Conservation (phyloP, 495 filamentous ascomycete genomes). For the Neurospora sp. region DNA sequence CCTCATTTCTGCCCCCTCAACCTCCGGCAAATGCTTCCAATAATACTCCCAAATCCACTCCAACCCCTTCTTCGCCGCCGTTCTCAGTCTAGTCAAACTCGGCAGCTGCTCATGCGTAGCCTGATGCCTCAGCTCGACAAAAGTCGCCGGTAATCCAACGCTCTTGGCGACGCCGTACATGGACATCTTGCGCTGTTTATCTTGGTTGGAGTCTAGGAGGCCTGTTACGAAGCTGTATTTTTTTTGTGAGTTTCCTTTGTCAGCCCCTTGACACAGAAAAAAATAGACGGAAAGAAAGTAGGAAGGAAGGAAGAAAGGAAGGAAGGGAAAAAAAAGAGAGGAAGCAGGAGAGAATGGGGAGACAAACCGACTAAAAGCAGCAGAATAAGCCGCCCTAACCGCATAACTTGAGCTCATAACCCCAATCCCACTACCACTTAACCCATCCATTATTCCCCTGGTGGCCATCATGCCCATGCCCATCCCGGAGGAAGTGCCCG, state of each 20-base stretch:
- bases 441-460: constrained; percentile 37
- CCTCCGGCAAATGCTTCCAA: constrained; percentile 48
- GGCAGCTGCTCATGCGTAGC: constrained; percentile 84
- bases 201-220: constrained; percentile 65
- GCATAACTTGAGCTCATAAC: constrained; percentile 27
- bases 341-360: no score
- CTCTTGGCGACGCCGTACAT: constrained; percentile 77
- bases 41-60: constrained; percentile 85
- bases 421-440: background rate
- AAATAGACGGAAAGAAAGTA: no score
- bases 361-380: constrained; percentile 39
- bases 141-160: constrained; percentile 67
- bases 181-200: constrained; percentile 55
- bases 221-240: constrained; percentile 75
- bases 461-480: constrained; percentile 38
- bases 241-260: background rate
- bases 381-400: constrained; percentile 35
- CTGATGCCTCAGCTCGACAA: constrained; percentile 85
- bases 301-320: background rate
- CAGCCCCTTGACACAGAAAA: no score
- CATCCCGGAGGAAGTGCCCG: constrained; percentile 6
- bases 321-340: background rate
- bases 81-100: constrained; percentile 55
- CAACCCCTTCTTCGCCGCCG: constrained; percentile 54
- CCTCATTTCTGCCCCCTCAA: constrained; percentile 4